Evolutionary conservation across 345 rosid genomes (phyloP).

Genomic region (Brassica napus): DNA sequence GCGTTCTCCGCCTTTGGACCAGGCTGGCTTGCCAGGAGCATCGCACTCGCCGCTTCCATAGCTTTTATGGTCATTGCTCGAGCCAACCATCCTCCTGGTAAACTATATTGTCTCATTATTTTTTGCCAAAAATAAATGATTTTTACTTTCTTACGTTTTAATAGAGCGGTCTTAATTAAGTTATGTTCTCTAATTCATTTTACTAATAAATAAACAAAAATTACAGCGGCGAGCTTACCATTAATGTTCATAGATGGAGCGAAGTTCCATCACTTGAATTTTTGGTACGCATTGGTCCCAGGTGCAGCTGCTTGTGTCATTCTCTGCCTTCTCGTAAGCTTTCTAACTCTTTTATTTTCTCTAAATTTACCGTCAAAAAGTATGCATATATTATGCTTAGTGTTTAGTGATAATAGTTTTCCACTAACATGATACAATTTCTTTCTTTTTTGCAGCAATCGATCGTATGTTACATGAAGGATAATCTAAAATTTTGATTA

Average conservation of each 20-base stretch:
- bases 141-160: background rate
- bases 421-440: conserved; percentile 1
- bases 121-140: background rate
- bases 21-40: conserved; percentile 83
- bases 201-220: background rate
- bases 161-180: background rate
- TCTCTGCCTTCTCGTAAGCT: conserved; percentile 71
- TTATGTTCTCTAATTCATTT: background rate
- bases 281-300: conserved; percentile 83
- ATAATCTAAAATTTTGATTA: conserved; percentile 61
- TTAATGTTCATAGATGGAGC: conserved; percentile 83
- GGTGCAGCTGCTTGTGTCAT: conserved; percentile 85
- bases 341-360: background rate
- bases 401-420: background rate
- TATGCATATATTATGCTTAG: no score
- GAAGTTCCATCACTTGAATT: conserved; percentile 67
- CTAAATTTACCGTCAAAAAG: background rate
- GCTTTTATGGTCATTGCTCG: conserved; percentile 82
- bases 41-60: conserved; percentile 71
- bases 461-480: conserved; percentile 73
- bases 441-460: conserved; percentile 68
- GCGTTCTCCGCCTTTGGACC: conserved; percentile 73
- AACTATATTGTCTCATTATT: background rate
- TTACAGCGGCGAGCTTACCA: conserved; percentile 89
- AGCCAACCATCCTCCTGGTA: conserved; percentile 92